These are phyloP conservation scores for Lomentospora prolificans DNA, from an alignment of 2,329 filamentous ascomycete genomes.

Conservation along the genomic window DNA sequence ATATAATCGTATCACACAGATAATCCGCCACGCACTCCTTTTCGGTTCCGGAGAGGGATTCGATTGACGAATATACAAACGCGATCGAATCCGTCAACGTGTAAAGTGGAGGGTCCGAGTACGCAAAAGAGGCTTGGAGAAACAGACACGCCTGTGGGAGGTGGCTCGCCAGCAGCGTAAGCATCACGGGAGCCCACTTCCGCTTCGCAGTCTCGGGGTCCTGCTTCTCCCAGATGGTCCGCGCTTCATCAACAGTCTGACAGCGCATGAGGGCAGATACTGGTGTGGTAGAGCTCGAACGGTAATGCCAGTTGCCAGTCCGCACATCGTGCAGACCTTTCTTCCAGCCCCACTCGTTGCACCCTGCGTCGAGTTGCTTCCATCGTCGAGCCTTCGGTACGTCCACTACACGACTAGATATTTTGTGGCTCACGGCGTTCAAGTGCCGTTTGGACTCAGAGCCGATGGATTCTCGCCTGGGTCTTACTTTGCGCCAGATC, in stretches of 20 bases:
- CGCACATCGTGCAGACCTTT: background rate
- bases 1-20: constrained; percentile 17
- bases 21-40: constrained; percentile 10
- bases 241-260: background rate
- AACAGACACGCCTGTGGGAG: constrained; percentile 9
- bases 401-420: background rate
- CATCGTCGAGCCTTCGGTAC: background rate
- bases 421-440: background rate
- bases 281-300: background rate
- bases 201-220: background rate
- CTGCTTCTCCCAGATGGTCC: constrained; percentile 2
- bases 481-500: background rate
- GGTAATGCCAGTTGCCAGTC: background rate
- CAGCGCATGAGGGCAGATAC: background rate
- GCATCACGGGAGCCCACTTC: background rate
- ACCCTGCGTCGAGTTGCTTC: background rate
- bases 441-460: background rate
- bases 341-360: background rate
- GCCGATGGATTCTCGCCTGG: background rate
- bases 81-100: background rate
- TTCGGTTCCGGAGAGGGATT: background rate
- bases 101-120: background rate
- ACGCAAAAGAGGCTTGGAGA: constrained; percentile 9
- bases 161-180: constrained; percentile 3
- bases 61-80: background rate